A percentile compares a stretch with the other conserved stretches of the same genome.
These are phyloP conservation scores for Lentinula sp. DNA, from an alignment of 768 basidiomycete genomes.

Conservation along the genomic window DNA sequence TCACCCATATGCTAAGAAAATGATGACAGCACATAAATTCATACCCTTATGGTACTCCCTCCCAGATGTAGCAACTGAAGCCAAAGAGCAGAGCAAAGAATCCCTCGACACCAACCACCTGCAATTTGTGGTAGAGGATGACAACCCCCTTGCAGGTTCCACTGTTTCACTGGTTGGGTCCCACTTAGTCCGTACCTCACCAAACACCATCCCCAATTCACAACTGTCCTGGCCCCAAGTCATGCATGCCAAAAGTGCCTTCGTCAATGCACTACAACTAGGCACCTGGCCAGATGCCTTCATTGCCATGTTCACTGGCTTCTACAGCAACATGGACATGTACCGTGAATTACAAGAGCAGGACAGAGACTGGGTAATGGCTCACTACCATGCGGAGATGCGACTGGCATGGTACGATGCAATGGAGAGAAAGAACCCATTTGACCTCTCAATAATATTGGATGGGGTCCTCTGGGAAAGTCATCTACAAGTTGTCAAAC, in stretches of 20 bases:
- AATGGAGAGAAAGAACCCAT: not conserved
- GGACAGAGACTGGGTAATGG: not conserved
- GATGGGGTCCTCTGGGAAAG: too few species aligned
- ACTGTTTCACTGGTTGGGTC: not conserved
- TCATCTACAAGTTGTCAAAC: too few species aligned
- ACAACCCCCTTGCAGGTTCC: too few species aligned
- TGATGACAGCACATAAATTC: too few species aligned
- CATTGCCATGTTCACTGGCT: not conserved
- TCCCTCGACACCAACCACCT: too few species aligned
- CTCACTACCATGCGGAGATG: not conserved
- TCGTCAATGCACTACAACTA: not conserved
- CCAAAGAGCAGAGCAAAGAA: too few species aligned
- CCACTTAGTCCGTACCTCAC: not conserved
- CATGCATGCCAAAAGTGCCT: not conserved
- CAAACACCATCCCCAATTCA: not conserved
- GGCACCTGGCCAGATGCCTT: not conserved
- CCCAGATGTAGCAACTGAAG: too few species aligned
- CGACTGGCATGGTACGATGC: not conserved
- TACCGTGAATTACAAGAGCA: not conserved
- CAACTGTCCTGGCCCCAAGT: not conserved
- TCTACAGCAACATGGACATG: not conserved
- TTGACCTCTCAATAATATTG: not conserved
- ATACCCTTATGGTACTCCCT: too few species aligned
- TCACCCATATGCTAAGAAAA: too few species aligned
- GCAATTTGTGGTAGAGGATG: too few species aligned